Base-by-base conservation (phyloP, 495 filamentous ascomycete genomes). In the Penicillium paradoxum region DNA sequence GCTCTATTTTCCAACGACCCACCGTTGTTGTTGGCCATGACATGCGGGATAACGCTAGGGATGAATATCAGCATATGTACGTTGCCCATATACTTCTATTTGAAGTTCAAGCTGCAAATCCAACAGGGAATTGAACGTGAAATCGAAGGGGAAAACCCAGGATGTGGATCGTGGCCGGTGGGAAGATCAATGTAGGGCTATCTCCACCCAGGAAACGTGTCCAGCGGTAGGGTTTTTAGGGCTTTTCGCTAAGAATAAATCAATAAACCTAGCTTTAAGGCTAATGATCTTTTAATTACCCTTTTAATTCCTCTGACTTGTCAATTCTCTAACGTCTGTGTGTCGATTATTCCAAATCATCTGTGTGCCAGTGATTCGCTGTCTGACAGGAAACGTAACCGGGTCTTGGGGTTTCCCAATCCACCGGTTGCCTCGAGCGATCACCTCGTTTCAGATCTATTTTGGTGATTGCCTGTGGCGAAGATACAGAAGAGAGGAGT, bases 361-460 rank as follows among this genome's bases (percentile, higher is more conserved):
- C n/a, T n/a, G n/a, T n/a, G n/a, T n/a, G n/a, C n/a, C n/a, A n/a
- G n/a, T n/a, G n/a, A n/a, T n/a, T n/a, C 41, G 64, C 58, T 39
- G 39, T 49, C 65, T 70, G 69, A 70, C 71, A 73, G 66, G 51
- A 49, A 60, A 55, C 58, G 55, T 54, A 69, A 55, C 64, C 71
- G 57, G 68, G 69, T 70, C 60, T 45, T 57, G 66, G 67, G 69
- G 65, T 62, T 60, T 42, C 64, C 71, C 69, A 69, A 51, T 36
- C 59, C 51, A 56, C 44, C 63, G 67, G 69, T 54, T 55, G 58
- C 59, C 60, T 63, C 62, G 67, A 63, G 56, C 63, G 63, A 70
- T 71, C 65, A 55, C 40, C 57, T 55, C 45, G 50, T 48, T 56
- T 55, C 53, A 29, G 51, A 51, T 30, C n/a, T 49, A 14, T 21